phyloP scores from a whole-genome alignment of 2,329 filamentous ascomycete species.

The Trichoderma sp. region DNA sequence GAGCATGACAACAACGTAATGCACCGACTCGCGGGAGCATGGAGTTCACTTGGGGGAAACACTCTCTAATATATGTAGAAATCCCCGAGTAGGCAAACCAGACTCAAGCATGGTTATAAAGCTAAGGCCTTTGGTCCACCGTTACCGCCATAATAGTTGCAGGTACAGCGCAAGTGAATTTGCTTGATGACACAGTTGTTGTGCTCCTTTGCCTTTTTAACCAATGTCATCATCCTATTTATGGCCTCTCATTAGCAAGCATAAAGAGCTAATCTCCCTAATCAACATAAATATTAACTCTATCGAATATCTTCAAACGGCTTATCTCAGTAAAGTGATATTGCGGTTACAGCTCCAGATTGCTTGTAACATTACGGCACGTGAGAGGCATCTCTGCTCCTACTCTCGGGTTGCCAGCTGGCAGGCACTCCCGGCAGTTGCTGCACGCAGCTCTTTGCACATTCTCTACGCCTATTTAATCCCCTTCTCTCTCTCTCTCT shows the following conservation, averaged over 20 bases:
- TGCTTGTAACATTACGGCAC: not conserved
- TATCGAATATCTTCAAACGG: not conserved
- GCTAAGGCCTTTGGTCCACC: not conserved
- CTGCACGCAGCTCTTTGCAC: not conserved
- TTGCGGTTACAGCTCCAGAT: not conserved
- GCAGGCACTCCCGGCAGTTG: not conserved
- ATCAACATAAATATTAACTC: not conserved
- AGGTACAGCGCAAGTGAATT: not conserved
- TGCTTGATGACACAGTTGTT: not conserved
- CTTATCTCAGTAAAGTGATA: not conserved
- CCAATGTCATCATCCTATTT: not conserved
- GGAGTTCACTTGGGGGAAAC: not conserved
- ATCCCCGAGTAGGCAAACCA: not conserved
- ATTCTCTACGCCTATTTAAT: not conserved
- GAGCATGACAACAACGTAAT: not conserved
- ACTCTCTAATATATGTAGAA: not conserved
- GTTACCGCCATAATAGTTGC: not conserved
- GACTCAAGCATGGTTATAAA: not conserved
- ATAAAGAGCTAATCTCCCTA: not conserved
- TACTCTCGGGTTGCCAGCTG: not conserved
- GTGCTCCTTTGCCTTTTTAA: not conserved
- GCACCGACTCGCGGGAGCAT: not conserved
- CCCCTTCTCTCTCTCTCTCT: not conserved
- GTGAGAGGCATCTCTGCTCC: not conserved
- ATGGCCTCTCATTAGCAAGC: not conserved